Base-by-base conservation (phyloP, 73 alveolate species). In the Paramecium sonneborni region DNA sequence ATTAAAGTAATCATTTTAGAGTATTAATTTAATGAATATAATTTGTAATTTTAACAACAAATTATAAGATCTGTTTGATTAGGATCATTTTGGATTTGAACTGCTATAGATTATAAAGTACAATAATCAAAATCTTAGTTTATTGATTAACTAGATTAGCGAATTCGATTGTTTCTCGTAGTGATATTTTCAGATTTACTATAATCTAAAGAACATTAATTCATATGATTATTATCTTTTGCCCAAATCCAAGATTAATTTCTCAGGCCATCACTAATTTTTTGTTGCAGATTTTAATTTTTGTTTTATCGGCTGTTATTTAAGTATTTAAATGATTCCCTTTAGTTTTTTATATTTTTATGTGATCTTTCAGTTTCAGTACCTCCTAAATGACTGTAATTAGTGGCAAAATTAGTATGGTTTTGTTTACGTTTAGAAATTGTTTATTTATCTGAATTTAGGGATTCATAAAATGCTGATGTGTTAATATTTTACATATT, bases 291-390 rank as follows among this genome's bases (percentile, higher is more conserved):
- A 44, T 79, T 79, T 30, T 39, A 39, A 79, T 34, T 41, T 43
- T 44, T 79, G 39, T 43, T 44, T 79, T 43, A 23, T 34, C 55
- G 15, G 46, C 41, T 21, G 39, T 46, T 79, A 24, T 46, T 24
- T 79, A 32, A 23, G 23, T 79, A 28, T 20, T 72, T 72, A 37
- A 39, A 34, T 6, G 86, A 32, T 79, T 79, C 90, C 55, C 55
- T 79, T 44, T 39, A 23, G 41, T 18, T 79, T 43, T 79, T 79
- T 6, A 37, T 38, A 15, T 79, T 24, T 5, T 38, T 24, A 79
- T 79, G 55, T 8, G 90, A 79, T 79, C 90, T 38, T 34, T 79
- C 90, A 30, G 90, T 79, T 79, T 41, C 90, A 23, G 90, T 79
- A 11, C 84, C 84, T n/a, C 90, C 90, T 44, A 52, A 52, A 52